Evolutionary conservation across 176 grass and related monocot species (phyloP), one percentile per base, ranked within the genome.

Genomic region (Pontederia crassipes): DNA sequence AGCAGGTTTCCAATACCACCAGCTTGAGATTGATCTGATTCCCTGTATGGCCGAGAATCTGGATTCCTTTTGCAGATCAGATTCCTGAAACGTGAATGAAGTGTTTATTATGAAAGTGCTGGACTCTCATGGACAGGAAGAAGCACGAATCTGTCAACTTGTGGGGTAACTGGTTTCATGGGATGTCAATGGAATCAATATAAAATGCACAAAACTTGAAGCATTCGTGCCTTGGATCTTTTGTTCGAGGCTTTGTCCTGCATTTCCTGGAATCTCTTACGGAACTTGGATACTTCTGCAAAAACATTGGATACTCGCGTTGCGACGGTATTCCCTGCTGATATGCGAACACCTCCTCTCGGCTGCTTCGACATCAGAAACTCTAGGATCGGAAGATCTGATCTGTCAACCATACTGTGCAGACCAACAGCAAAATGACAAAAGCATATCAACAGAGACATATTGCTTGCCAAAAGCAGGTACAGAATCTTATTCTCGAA

Each of bases 361-460:
- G 87, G 92, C 75, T 88, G 84, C 80, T 88, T 97, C 48, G 92
- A 97, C 92, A 88, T 88, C 10, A 91, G n/a, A 64, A 88, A 97
- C 76, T 97, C 92, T 17, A 97, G 64, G 4, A 81, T 78, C 55
- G 92, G 84, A 63, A 91, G 86, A 12, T 91, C 80, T 13, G 87
- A 79, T 49, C 81, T 76, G 61, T 97, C 78, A 0, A 97, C 80
- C 66, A 95, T 74, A 52, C 90, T 95, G 24, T 10, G 24, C 2
- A 40, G 0, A 12, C 0, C 28, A 29, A 28, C 11, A 16, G 14
- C 6, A 16, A 12, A 54, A 16, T 52, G 9, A 45, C 26, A 64
- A 14, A 51, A 76, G 20, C 8, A 35, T n/a, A 12, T n/a, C 28
- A 69, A 52, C 18, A 80, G 28, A 17, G 50, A 57, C 32, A 24